These are phyloP conservation scores for Fusarium anthophilum DNA, from an alignment of 2,329 filamentous ascomycete species.

Conservation along the genomic window DNA sequence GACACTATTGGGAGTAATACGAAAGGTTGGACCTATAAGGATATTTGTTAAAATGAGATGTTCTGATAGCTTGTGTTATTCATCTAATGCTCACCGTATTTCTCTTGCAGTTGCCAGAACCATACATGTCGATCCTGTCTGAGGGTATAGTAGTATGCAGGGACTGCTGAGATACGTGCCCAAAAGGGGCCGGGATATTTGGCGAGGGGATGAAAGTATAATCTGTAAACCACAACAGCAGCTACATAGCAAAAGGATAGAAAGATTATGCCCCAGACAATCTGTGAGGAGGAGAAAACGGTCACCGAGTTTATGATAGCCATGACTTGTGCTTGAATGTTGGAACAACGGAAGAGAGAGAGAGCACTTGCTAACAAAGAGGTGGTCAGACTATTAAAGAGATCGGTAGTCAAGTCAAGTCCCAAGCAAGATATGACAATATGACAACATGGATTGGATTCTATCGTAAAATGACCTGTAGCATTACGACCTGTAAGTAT, in stretches of 20 bases:
- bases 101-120: constrained; percentile 26
- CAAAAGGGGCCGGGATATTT: constrained; percentile 65
- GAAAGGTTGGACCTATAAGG: constrained; percentile 26
- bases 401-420: neutral
- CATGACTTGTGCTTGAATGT: neutral
- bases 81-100: constrained; percentile 20
- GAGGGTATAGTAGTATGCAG: constrained; percentile 30
- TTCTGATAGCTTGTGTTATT: neutral
- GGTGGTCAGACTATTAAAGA: neutral
- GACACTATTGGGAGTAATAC: constrained; percentile 29
- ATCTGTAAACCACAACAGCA: constrained; percentile 8
- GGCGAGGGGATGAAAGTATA: constrained; percentile 61
- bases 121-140: constrained; percentile 34
- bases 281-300: neutral
- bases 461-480: neutral
- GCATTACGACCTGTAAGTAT: neutral
- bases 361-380: neutral
- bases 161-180: constrained; percentile 53
- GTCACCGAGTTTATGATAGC: neutral
- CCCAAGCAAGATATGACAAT: neutral
- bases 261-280: neutral
- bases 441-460: neutral
- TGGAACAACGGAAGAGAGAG: neutral
- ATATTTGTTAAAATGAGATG: neutral
- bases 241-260: neutral